Base-by-base conservation (phyloP, 345 rosid species). In the Euphorbia peplus region DNA sequence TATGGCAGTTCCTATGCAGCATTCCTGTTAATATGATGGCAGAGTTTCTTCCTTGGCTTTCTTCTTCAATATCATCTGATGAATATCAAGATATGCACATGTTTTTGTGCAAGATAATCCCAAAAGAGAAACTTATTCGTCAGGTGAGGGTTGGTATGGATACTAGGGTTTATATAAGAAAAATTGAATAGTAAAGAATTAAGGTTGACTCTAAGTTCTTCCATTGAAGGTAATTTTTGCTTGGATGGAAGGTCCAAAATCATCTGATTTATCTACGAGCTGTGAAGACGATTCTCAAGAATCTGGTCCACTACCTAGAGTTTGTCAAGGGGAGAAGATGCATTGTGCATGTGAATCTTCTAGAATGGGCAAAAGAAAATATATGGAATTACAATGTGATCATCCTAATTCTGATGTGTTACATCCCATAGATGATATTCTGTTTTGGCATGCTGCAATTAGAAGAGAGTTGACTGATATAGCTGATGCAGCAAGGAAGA, bases 1-100 rank as follows among this genome's bases (percentile, higher is more conserved):
- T 88, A 22, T 86, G 96, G 93, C 93, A 90, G 77, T 90, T 86
- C 82, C 78, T 90, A 52, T 90, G 96, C 76, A 88, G 96, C 81
- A 85, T 90, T 82, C 93, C 96, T 72, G 90, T 86, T 60, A 85
- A 85, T 75, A 85, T 90, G 79, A 81, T 88, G 67, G 83, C 85
- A 29, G 93, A 86, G 65, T 83, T 88, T 75, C 87, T 90, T 75
- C 96, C 96, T 11, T 88, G 93, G 96, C 88, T 90, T 80, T 83
- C 87, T 68, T 82, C 90, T 61, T 81, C 86, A 57, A 81, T 90
- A 63, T 85, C 96, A 71, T 74, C 86, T n/a, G 84, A 90, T 55
- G 91, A 90, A 73, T 83, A 68, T 64, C 81, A 52, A 48, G 90
- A 86, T 55, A 81, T 88, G 88, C 75, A 18, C 16, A 86, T 75